A percentile compares a stretch with the other conserved stretches of the same genome.
phyloP scores from a whole-genome alignment of 371 early-diverging fungal genomes.

The Mucor saturninus region DNA sequence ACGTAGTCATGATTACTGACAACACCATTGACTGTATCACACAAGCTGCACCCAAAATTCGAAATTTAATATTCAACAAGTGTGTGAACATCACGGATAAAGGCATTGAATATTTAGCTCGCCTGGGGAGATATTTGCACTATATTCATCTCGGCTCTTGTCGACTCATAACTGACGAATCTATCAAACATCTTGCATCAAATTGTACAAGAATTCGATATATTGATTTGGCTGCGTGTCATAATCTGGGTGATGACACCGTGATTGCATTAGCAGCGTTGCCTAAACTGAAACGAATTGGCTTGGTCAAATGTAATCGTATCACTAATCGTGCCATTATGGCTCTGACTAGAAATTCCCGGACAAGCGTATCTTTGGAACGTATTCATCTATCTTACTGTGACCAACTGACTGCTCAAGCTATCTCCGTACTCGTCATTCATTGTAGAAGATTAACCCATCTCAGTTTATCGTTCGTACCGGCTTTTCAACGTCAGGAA shows the following conservation, averaged over 20 bases:
- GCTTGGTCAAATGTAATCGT: constrained; percentile 65
- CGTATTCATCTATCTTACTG: constrained; percentile 71
- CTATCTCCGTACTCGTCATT: constrained; percentile 58
- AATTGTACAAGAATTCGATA: constrained; percentile 69
- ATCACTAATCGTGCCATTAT: constrained; percentile 65
- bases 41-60: constrained; percentile 60
- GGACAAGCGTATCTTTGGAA: constrained; percentile 60
- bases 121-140: constrained; percentile 62
- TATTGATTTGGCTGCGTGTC: constrained; percentile 66
- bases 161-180: constrained; percentile 56
- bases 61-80: constrained; percentile 64
- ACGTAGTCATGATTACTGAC: constrained; percentile 57
- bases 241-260: constrained; percentile 57
- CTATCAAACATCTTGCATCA: constrained; percentile 53
- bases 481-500: constrained; percentile 60
- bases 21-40: constrained; percentile 54
- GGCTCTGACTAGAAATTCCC: constrained; percentile 53
- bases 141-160: constrained; percentile 70
- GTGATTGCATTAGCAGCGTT: constrained; percentile 61
- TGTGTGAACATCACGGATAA: constrained; percentile 60
- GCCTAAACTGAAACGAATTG: constrained; percentile 64
- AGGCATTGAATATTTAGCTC: constrained; percentile 54
- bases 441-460: constrained; percentile 64
- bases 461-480: constrained; percentile 64
- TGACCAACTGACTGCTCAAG: constrained; percentile 49